Conservation (phyloP, 1,284 basidiomycete genomes). For the Moesziomyces globuligerus region DNA sequence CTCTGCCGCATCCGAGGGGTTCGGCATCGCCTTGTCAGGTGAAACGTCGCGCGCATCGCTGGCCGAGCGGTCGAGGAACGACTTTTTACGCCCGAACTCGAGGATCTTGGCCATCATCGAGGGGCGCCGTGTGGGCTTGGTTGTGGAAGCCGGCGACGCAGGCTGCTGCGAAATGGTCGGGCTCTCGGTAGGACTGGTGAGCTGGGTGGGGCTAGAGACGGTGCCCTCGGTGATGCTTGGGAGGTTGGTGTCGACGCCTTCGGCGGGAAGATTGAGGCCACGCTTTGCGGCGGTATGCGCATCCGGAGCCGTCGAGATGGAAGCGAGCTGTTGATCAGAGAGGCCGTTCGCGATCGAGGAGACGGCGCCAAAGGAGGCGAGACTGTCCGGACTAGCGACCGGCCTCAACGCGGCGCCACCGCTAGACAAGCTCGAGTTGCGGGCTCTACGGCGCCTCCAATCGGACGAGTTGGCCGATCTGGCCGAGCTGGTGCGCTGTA, state of each 20-base stretch:
- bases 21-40: neutral
- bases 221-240: slow-evolving; percentile 34
- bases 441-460: slow-evolving; percentile 23
- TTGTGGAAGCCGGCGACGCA: slow-evolving; percentile 4
- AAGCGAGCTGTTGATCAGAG: slow-evolving; percentile 12
- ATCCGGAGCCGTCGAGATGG: neutral
- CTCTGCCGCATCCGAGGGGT: slow-evolving; percentile 1
- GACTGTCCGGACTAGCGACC: slow-evolving; percentile 26
- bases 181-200: no score
- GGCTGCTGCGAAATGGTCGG: slow-evolving; percentile 6
- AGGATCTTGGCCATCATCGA: slow-evolving; percentile 48
- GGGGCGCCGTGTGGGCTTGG: slow-evolving; percentile 25
- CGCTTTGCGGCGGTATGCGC: neutral
- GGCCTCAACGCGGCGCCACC: slow-evolving; percentile 16
- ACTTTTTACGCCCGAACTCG: slow-evolving; percentile 39
- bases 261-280: slow-evolving; percentile 4
- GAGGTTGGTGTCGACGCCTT: slow-evolving; percentile 16
- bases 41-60: slow-evolving; percentile 13
- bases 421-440: slow-evolving; percentile 24
- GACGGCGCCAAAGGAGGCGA: slow-evolving; percentile 23
- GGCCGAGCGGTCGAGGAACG: slow-evolving; percentile 31
- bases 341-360: slow-evolving; percentile 15
- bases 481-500: slow-evolving; percentile 27
- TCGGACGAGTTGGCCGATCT: slow-evolving; percentile 28
- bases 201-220: slow-evolving; percentile 6